These are phyloP conservation scores for Echeveria elegans DNA, from an alignment of 164 flowering plant genomes.

Conservation along the genomic window DNA sequence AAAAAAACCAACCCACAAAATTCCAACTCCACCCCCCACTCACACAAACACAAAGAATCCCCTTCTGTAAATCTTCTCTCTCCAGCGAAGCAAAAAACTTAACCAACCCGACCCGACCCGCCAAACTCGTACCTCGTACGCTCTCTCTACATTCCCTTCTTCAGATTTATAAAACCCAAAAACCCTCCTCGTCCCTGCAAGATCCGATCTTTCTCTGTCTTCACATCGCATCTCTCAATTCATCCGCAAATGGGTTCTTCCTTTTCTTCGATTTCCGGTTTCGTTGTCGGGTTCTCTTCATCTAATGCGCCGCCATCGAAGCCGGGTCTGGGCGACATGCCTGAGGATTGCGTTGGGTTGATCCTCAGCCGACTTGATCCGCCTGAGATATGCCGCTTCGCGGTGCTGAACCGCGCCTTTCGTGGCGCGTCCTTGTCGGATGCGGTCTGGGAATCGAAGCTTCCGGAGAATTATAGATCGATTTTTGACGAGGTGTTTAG, in stretches of 20 bases:
- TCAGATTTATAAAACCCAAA: neutral
- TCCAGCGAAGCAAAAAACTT: too few species aligned
- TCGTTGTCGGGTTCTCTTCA: neutral
- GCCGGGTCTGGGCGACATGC: conserved; percentile 35
- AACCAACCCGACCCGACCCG: too few species aligned
- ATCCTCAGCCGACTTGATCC: conserved; percentile 29
- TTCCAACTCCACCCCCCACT: too few species aligned
- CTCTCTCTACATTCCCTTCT: too few species aligned
- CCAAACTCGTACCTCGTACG: too few species aligned
- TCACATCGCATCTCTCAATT: neutral
- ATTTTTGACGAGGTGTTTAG: conserved; percentile 18
- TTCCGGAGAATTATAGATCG: conserved; percentile 32
- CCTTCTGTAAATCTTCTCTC: too few species aligned
- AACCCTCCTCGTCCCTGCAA: neutral
- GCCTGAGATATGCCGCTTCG: conserved; percentile 32
- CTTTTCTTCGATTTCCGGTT: neutral
- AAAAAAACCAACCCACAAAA: too few species aligned
- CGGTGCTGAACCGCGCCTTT: conserved; percentile 25
- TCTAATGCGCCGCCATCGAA: neutral
- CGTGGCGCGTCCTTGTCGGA: conserved; percentile 32
- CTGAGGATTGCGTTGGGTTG: conserved; percentile 33
- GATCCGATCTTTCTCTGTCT: neutral
- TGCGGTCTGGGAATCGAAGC: conserved; percentile 38
- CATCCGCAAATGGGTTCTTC: neutral
- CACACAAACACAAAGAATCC: too few species aligned